These are phyloP conservation scores for Diplogelasinospora grovesii DNA, from an alignment of 495 filamentous ascomycete genomes.

Conservation along the genomic window DNA sequence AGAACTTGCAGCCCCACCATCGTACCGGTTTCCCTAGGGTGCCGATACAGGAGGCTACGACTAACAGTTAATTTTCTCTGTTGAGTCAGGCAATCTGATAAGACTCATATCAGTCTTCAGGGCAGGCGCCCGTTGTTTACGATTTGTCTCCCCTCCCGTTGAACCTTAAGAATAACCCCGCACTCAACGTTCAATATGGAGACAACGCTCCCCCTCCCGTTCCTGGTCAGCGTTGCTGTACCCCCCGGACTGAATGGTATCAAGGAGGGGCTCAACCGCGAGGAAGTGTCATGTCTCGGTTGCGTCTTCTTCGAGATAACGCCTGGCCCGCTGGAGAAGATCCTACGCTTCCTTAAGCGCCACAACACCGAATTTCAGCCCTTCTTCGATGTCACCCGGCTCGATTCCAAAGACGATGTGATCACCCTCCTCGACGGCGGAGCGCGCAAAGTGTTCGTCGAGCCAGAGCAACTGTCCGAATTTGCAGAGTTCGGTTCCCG, in stretches of 20 bases:
- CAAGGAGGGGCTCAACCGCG: slow-evolving; percentile 51
- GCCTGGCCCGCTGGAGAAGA: slow-evolving; percentile 49
- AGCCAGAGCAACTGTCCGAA: slow-evolving; percentile 51
- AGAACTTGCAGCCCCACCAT: slow-evolving; percentile 6
- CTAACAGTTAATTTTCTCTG: no score
- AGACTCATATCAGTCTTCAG: slow-evolving; percentile 8
- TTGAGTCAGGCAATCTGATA: slow-evolving; percentile 6
- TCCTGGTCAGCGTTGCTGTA: slow-evolving; percentile 53
- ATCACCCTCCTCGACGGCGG: slow-evolving; percentile 78
- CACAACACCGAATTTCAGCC: slow-evolving; percentile 60
- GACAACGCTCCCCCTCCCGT: slow-evolving; percentile 48
- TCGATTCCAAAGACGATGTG: slow-evolving; percentile 63
- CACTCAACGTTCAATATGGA: no score
- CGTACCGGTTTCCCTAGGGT: slow-evolving; percentile 1
- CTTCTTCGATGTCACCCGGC: slow-evolving; percentile 68
- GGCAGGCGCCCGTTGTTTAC: background rate
- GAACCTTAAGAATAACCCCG: no score
- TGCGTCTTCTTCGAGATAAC: slow-evolving; percentile 63
- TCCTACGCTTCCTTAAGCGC: slow-evolving; percentile 59
- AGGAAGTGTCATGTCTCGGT: slow-evolving; percentile 73
- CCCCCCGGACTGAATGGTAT: slow-evolving; percentile 42
- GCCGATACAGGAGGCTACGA: slow-evolving; percentile 15
- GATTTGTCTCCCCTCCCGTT: background rate
- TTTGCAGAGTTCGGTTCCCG: slow-evolving; percentile 38
- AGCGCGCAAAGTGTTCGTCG: slow-evolving; percentile 79